Evolutionary conservation across 192 early-diverging fungal species (phyloP), one percentile per base, ranked within the genome.

Genomic region (Backusella macrospora): DNA sequence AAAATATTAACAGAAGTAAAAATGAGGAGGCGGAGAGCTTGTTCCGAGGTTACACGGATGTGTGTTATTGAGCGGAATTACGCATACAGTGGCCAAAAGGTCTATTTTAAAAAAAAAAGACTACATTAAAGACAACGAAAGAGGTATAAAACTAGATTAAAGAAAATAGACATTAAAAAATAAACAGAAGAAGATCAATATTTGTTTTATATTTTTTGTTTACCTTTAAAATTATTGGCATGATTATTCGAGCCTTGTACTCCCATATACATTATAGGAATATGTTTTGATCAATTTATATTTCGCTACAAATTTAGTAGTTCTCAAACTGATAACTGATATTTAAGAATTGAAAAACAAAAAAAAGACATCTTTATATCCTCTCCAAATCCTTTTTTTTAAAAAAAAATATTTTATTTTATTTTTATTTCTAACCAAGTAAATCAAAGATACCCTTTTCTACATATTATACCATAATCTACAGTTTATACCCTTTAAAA

Each of bases 401-500:
- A 34, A 34, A 34, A 34, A 34, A 34, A 34, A 34, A 59, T 1
- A 59, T 23, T 55, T 26, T 55, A 59, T 4, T 21, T 55, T 55
- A 23, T 23, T 14, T 9, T 55, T 55, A 23, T 23, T 14, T 9
- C 6, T 43, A 43, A 43, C 10, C 42, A 43, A 43, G 4, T 43
- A 43, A 43, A 0, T 46, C 10, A 46, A 26, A 26, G 52, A 59
- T 59, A 59, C 52, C 52, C 52, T 59, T 59, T 34, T 23, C 8
- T 26, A 59, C 26, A 59, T 59, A 26, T 59, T 59, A 23, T 59
- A 59, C 26, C 21, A 12, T 26, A 46, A 59, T 26, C 52, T 1
- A 59, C 52, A 59, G 52, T 59, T 26, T 55, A 55, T 59, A 59
- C 52, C 52, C 52, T 59, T 59, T 26, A 46, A 59, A 59, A 59